These are phyloP conservation scores for Dipodascopsis tothii DNA, from an alignment of 805 yeast species.

Conservation along the genomic window DNA sequence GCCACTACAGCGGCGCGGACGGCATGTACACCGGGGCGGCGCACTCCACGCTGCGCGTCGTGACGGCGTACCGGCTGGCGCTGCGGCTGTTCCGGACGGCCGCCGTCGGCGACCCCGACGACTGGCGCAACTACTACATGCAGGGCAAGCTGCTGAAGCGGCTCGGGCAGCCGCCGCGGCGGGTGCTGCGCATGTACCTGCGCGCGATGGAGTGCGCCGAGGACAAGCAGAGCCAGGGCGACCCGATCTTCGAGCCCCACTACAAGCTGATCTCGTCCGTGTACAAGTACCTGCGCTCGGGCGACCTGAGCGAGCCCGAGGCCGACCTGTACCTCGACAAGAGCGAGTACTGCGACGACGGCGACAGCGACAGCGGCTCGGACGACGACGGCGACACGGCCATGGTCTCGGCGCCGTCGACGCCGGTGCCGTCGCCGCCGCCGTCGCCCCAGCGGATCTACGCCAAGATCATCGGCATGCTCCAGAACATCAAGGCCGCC, in stretches of 20 bases:
- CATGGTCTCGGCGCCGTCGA: background rate
- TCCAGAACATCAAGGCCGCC: conserved; percentile 42
- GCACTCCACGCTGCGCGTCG: conserved; percentile 4
- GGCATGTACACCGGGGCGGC: conserved; percentile 23
- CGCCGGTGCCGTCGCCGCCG: background rate
- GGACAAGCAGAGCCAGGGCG: conserved; percentile 30
- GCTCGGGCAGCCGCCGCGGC: conserved; percentile 32
- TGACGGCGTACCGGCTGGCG: conserved; percentile 33
- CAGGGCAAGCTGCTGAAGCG: conserved; percentile 54
- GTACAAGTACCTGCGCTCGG: conserved; percentile 47
- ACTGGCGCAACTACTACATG: conserved; percentile 59
- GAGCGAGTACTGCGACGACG: conserved; percentile 3
- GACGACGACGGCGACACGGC: background rate
- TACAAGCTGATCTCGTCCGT: conserved; percentile 52
- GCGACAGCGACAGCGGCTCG: background rate
- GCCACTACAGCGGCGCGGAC: conserved; percentile 27
- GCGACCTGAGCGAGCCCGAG: conserved; percentile 30
- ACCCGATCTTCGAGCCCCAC: conserved; percentile 69
- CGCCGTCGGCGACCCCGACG: conserved; percentile 36
- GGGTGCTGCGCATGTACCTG: conserved; percentile 39
- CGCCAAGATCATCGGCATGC: background rate
- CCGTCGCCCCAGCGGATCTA: no score
- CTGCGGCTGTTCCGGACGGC: conserved; percentile 44
- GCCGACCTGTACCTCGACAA: conserved; percentile 29
- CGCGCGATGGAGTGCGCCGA: conserved; percentile 25